Percentiles rank a stretch among this genome's conserved stretches.
phyloP scores from a whole-genome alignment of 106 monocot genomes.

The Ottelia alismoides region DNA sequence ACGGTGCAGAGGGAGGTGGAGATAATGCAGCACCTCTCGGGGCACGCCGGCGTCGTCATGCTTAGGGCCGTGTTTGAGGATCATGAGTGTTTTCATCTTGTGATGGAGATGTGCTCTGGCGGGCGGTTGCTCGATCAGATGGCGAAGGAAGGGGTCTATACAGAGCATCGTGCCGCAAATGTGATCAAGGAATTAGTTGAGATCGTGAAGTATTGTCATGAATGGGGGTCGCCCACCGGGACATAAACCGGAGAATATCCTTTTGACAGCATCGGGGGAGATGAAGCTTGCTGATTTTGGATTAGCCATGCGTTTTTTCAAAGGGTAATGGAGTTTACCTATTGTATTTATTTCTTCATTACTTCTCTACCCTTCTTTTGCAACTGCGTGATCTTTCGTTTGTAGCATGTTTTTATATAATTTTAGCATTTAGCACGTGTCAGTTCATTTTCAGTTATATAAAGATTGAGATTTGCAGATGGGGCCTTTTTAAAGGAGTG shows the following conservation, averaged over 20 bases:
- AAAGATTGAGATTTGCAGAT: too few relatives aligned
- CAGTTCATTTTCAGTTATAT: too few relatives aligned
- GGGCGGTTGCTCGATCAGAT: constrained; percentile 64
- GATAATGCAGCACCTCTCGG: constrained; percentile 94
- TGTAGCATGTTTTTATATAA: too few relatives aligned
- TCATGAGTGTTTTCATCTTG: constrained; percentile 42
- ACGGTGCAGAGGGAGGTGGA: constrained; percentile 70
- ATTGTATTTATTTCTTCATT: too few relatives aligned
- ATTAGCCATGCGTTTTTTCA: constrained; percentile 51
- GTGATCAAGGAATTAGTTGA: constrained; percentile 42
- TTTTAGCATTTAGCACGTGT: too few relatives aligned
- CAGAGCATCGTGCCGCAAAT: constrained; percentile 48
- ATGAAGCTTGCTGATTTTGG: constrained; percentile 90
- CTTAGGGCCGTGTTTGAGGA: constrained; percentile 67
- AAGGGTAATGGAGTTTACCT: too few relatives aligned
- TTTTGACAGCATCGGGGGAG: constrained; percentile 40
- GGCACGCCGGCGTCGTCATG: constrained; percentile 59
- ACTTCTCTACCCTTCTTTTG: too few relatives aligned
- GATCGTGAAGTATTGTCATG: constrained; percentile 76
- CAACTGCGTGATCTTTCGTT: too few relatives aligned
- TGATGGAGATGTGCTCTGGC: constrained; percentile 74
- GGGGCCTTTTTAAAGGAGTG: too few relatives aligned
- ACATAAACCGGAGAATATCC: constrained; percentile 87
- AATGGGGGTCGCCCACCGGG: constrained; percentile 89
- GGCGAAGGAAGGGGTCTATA: too few relatives aligned